These are phyloP conservation scores for Candida xiaguanensis DNA, from an alignment of 805 yeast species.

Conservation along the genomic window DNA sequence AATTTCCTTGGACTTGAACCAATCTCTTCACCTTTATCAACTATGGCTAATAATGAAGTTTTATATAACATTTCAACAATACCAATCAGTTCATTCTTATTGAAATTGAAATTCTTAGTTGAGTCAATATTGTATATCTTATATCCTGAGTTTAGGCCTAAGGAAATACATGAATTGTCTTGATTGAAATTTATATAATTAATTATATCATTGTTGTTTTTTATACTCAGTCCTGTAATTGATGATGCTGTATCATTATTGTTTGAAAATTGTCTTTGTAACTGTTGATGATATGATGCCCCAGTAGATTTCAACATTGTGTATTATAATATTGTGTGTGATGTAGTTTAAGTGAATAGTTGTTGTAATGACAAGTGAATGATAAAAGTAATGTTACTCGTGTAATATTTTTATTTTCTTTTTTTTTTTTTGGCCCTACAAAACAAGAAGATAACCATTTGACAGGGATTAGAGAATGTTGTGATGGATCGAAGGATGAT, in stretches of 20 bases:
- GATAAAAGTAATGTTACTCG: neutral
- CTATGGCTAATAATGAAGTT: slow-evolving; percentile 81
- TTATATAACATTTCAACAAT: slow-evolving; percentile 87
- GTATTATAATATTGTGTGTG: neutral
- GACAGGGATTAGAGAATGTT: too few relatives aligned
- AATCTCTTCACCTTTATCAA: slow-evolving; percentile 72
- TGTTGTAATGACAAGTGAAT: neutral
- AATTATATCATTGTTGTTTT: slow-evolving; percentile 20
- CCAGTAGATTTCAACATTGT: slow-evolving; percentile 11
- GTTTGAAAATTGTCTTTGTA: slow-evolving; percentile 4
- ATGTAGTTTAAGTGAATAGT: neutral
- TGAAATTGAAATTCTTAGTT: slow-evolving; percentile 27
- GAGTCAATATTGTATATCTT: slow-evolving; percentile 77
- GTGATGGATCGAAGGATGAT: too few relatives aligned
- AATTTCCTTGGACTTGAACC: slow-evolving; percentile 75
- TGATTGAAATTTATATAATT: slow-evolving; percentile 69
- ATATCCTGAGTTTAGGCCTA: slow-evolving; percentile 63
- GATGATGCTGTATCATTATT: slow-evolving; percentile 12
- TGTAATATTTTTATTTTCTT: slow-evolving; percentile 1
- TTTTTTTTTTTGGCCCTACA: neutral
- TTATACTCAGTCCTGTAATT: slow-evolving; percentile 9
- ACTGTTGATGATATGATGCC: slow-evolving; percentile 4
- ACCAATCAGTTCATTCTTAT: slow-evolving; percentile 52
- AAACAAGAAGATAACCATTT: neutral
- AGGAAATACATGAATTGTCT: slow-evolving; percentile 77